Conservation (phyloP, 345 rosid species). For the Sisymbrium irio region DNA sequence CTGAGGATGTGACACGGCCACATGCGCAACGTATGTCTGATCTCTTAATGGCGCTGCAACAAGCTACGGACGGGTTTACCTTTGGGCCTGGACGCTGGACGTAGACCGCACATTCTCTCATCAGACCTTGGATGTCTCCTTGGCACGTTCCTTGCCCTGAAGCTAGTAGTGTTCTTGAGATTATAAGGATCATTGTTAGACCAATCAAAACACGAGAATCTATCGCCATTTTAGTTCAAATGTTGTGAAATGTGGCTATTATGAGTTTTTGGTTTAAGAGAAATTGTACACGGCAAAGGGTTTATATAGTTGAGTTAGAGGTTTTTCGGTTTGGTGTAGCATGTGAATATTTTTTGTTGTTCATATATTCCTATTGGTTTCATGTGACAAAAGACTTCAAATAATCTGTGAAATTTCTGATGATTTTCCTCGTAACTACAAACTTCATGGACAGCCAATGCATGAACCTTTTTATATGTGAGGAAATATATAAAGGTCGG, state of each 20-base stretch:
- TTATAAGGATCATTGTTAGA: conserved; percentile 20
- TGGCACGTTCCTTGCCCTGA: conserved; percentile 30
- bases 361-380: conserved; percentile 14
- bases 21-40: conserved; percentile 34
- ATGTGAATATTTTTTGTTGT: neutral
- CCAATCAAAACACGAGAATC: neutral
- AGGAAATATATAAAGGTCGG: no score
- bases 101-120: conserved; percentile 38
- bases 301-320: conserved; percentile 17
- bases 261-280: neutral
- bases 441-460: conserved; percentile 30
- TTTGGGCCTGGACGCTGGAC: conserved; percentile 36
- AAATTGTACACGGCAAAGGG: neutral
- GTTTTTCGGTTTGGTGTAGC: neutral
- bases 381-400: conserved; percentile 26
- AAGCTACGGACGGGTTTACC: conserved; percentile 31
- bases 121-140: conserved; percentile 36
- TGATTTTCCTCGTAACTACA: conserved; percentile 28
- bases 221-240: conserved; percentile 6
- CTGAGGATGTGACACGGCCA: conserved; percentile 26
- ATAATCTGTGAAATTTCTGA: conserved; percentile 12
- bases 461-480: conserved; percentile 10
- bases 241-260: neutral
- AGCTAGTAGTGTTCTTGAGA: conserved; percentile 22
- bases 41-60: conserved; percentile 30